A percentile compares a stretch with the other conserved stretches of the same genome.
phyloP scores from a whole-genome alignment of 2,329 filamentous ascomycete genomes.

The Ophiocordyceps unilateralis region DNA sequence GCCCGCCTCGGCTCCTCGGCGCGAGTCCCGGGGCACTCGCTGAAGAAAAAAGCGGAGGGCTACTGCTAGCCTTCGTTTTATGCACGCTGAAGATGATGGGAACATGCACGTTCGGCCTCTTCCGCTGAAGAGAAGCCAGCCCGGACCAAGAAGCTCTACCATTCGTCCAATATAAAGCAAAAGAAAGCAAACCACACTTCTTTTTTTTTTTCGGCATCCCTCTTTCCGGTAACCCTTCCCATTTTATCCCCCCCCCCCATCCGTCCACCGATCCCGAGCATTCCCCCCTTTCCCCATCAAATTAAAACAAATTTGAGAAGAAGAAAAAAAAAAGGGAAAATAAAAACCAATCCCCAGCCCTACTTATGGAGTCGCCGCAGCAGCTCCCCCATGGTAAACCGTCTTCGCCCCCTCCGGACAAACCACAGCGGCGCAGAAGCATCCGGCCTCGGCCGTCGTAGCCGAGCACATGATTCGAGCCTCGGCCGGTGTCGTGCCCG shows the following conservation, averaged over 20 bases:
- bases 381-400: constrained; percentile 2
- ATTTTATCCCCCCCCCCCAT: neutral
- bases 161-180: neutral
- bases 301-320: too few relatives aligned
- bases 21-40: neutral
- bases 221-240: too few relatives aligned
- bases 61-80: neutral
- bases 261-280: too few relatives aligned
- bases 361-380: neutral
- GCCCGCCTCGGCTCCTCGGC: neutral
- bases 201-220: neutral
- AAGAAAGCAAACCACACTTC: neutral
- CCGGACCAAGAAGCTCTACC: too few relatives aligned
- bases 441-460: constrained; percentile 6
- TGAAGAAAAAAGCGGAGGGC: neutral
- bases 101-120: too few relatives aligned
- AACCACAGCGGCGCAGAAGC: constrained; percentile 10
- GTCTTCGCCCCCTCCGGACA: constrained; percentile 9
- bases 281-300: neutral
- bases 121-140: too few relatives aligned
- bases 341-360: neutral
- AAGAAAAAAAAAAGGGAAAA: neutral
- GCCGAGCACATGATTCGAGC: constrained; percentile 9
- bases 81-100: neutral
- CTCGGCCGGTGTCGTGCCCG: neutral